Base-by-base conservation (phyloP, 139 green algal genomes). In the Zygnema circumcarinatum region DNA sequence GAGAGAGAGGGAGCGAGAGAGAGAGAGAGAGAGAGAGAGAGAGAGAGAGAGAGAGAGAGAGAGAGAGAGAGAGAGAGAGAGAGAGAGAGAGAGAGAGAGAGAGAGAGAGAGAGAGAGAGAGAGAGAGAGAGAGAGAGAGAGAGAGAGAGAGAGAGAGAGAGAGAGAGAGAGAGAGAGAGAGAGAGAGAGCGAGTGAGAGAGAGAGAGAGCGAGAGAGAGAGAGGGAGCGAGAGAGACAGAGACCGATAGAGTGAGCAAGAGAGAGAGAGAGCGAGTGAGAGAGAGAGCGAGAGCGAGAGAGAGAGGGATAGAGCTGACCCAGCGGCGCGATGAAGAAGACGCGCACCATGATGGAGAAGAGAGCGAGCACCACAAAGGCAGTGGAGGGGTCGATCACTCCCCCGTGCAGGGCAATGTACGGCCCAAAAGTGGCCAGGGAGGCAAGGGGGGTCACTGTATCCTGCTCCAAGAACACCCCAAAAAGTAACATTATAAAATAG, bases 301-400 rank as follows among this genome's bases (percentile, higher is more conserved):
- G 47, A 62, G 16, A 16, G 47, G 16, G 16, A 62, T 62, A 16
- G 16, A 62, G 33, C 81, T 42, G 29, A 87, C 81, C 81, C 21
- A 25, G n/a, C 7, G 83, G 83, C 1, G 73, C 72, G 83, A 88
- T 83, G 73, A 74, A 83, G 42, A 88, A 88, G 72, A 88, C 73
- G 1, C 83, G 83, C 2, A 88, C 83, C 72, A 88, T 83, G 35
- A 88, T 82, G 41, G 73, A 84, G 73, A 88, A 88, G 38, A 88
- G 31, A 33, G 83, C 83, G 21, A 88, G 83, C 7, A 83, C 40
- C 1, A 56, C 39, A 53, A 88, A 88, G 20, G 83, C 73, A 16
- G 42, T 84, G 22, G n/a, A 29, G 20, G 83, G 83, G 0, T 40
- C 36, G 36, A 88, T 54, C 3, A 35, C 3, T 2, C 83, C 83